Conservation (phyloP, 192 early-diverging fungal species). For the Gorgonomyces haynaldii region DNA sequence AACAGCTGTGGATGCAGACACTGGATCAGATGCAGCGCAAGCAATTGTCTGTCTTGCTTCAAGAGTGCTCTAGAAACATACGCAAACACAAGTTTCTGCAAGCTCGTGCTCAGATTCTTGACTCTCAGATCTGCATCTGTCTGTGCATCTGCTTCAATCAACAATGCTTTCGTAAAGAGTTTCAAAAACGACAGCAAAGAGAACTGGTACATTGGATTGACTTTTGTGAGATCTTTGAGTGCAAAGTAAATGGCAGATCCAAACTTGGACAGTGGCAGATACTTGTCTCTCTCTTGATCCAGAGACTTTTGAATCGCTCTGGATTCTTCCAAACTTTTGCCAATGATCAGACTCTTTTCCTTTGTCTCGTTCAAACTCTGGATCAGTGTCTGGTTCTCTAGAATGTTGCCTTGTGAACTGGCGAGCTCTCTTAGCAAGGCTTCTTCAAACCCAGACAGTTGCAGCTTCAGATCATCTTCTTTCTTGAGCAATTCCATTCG, state of each 20-base stretch:
- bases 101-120: constrained; percentile 23
- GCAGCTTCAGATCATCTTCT: constrained; percentile 43
- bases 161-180: constrained; percentile 33
- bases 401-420: constrained; percentile 44
- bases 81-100: constrained; percentile 31
- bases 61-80: constrained; percentile 38
- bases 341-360: constrained; percentile 39
- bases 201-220: constrained; percentile 51
- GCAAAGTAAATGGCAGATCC: constrained; percentile 40
- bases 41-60: constrained; percentile 41
- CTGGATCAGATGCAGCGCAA: constrained; percentile 36
- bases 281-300: constrained; percentile 43
- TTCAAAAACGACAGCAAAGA: constrained; percentile 32
- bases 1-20: constrained; percentile 26
- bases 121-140: constrained; percentile 29
- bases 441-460: constrained; percentile 40
- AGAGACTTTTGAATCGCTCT: constrained; percentile 32
- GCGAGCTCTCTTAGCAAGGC: constrained; percentile 40
- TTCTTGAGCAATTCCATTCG: constrained; percentile 36
- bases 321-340: constrained; percentile 34
- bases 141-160: constrained; percentile 18
- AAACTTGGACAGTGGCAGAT: constrained; percentile 31
- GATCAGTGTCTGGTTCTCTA: constrained; percentile 45
- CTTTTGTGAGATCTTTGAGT: constrained; percentile 30
- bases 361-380: constrained; percentile 41